Evolutionary conservation across 1,139 yeast genomes (phyloP).

Genomic region (Diutina scorzettiae): DNA sequence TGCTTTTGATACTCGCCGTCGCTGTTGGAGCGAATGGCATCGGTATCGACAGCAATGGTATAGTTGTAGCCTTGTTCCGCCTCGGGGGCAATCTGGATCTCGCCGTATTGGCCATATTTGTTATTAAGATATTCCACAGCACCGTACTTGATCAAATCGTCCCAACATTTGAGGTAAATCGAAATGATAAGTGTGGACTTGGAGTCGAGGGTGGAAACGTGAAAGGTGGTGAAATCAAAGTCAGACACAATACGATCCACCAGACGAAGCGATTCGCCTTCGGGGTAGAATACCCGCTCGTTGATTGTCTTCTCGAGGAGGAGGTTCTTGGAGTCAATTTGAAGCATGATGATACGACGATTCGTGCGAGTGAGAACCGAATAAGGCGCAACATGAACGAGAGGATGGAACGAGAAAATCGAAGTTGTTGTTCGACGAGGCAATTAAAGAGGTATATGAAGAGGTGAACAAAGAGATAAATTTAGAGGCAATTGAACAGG

Average conservation of each 20-base stretch:
- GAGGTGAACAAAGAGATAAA: too few species aligned
- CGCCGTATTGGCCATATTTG: conserved; percentile 25
- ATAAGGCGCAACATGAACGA: too few species aligned
- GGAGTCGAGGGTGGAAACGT: conserved; percentile 70
- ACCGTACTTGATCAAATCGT: conserved; percentile 59
- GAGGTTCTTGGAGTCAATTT: conserved; percentile 32
- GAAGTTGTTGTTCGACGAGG: too few species aligned
- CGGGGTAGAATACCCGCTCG: conserved; percentile 22
- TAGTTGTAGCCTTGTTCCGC: conserved; percentile 76
- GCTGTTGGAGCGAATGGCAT: conserved; percentile 23
- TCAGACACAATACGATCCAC: conserved; percentile 87
- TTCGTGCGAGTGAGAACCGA: too few species aligned
- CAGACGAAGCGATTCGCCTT: conserved; percentile 29
- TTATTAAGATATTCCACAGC: conserved; percentile 32
- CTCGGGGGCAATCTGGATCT: conserved; percentile 19
- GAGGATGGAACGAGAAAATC: too few species aligned
- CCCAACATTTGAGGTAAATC: conserved; percentile 65
- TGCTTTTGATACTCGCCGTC: conserved; percentile 39
- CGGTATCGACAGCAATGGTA: conserved; percentile 60
- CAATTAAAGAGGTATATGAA: too few species aligned
- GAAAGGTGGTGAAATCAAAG: conserved; percentile 92
- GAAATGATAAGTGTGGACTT: conserved; percentile 58
- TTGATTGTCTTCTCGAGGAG: conserved; percentile 31
- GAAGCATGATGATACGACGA: conserved; percentile 23
- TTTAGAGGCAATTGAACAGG: too few species aligned